phyloP scores from a whole-genome alignment of 306 rosid species.

The Malus orientalis region DNA sequence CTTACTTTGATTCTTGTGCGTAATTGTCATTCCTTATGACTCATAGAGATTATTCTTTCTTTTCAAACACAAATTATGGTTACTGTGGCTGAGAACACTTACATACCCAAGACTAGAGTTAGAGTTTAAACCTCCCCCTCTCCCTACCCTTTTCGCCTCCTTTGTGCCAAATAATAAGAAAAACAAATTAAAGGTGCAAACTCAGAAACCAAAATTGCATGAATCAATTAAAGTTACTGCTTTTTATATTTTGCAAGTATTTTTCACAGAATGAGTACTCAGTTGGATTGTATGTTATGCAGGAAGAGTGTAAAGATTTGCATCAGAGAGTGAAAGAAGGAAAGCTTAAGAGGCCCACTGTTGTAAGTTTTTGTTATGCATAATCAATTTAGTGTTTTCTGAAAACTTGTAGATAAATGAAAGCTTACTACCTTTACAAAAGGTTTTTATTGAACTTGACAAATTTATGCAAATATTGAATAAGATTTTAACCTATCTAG shows the following conservation, averaged over 20 bases:
- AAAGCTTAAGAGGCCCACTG: slow-evolving; percentile 50
- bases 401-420: background rate
- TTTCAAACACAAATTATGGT: background rate
- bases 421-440: background rate
- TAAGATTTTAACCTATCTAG: background rate
- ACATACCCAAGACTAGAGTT: background rate
- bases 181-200: background rate
- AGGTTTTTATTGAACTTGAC: background rate
- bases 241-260: too few relatives aligned
- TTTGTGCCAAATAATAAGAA: too few relatives aligned
- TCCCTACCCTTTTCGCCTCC: too few relatives aligned
- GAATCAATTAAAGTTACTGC: background rate
- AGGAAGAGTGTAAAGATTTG: slow-evolving; percentile 83
- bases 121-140: too few relatives aligned
- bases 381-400: background rate
- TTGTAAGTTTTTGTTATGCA: slow-evolving; percentile 43
- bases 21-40: background rate
- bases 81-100: background rate
- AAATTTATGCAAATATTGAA: background rate
- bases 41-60: background rate
- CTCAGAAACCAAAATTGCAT: background rate
- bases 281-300: slow-evolving; percentile 5
- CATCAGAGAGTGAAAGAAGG: slow-evolving; percentile 45
- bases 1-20: background rate
- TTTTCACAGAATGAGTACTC: too few relatives aligned